Conservation (phyloP, 2,329 filamentous ascomycete species). For the Delphinella strobiligena region DNA sequence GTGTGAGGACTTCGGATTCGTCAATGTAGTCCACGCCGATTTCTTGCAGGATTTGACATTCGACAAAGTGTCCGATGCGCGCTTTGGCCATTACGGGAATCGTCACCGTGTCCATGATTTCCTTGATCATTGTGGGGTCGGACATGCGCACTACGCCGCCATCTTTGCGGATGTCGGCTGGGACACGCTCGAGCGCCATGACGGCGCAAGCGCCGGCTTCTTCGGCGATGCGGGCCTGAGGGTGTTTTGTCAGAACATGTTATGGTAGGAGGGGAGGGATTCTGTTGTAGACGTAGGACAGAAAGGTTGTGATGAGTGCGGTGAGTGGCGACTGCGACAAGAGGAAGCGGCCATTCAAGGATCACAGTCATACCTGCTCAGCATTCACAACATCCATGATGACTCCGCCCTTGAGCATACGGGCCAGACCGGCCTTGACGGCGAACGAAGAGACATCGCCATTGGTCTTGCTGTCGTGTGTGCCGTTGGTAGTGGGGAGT, state of each 20-base stretch:
- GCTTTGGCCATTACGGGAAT: constrained; percentile 99
- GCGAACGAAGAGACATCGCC: constrained; percentile 46
- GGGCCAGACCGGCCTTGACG: constrained; percentile 87
- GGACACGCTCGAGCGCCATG: constrained; percentile 96
- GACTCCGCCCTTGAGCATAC: constrained; percentile 98
- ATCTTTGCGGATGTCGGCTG: constrained; percentile 84
- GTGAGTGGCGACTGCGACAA: not conserved
- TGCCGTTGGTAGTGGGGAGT: constrained; percentile 35
- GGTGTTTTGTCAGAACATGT: not conserved
- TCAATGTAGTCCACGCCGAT: constrained; percentile 97
- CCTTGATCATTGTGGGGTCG: constrained; percentile 85
- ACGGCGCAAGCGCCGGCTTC: constrained; percentile 91
- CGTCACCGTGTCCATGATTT: constrained; percentile 88
- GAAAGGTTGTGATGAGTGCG: too few species aligned
- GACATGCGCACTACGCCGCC: constrained; percentile 96
- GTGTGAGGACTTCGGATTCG: constrained; percentile 94
- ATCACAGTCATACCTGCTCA: constrained; percentile 48
- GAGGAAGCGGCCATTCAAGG: not conserved
- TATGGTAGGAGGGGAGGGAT: not conserved
- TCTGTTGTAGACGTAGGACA: too few species aligned
- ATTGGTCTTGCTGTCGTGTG: constrained; percentile 19
- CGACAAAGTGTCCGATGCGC: constrained; percentile 92
- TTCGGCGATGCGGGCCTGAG: constrained; percentile 83
- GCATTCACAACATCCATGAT: constrained; percentile 99
- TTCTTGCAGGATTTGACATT: constrained; percentile 93